Evolutionary conservation across 2,329 filamentous ascomycete species (phyloP).

Genomic region (Cytospora leucostoma): DNA sequence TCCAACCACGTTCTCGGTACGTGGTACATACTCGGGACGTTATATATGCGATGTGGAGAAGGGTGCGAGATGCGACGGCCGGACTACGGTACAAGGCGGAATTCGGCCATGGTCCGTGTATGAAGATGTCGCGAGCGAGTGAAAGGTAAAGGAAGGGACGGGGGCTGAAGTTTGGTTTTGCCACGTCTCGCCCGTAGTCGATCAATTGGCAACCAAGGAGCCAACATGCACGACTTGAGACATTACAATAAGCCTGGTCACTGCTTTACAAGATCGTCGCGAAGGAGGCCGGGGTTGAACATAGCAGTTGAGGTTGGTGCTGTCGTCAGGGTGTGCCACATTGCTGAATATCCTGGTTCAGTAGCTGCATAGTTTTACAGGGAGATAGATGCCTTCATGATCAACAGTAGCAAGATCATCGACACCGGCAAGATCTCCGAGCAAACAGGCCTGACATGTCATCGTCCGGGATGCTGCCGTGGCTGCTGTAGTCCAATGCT

Average conservation of each 20-base stretch:
- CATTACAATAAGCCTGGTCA: background rate
- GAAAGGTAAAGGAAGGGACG: slow-evolving; percentile 11
- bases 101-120: background rate
- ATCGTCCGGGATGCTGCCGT: slow-evolving; percentile 14
- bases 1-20: slow-evolving; percentile 13
- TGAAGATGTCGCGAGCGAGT: background rate
- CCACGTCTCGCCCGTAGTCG: slow-evolving; percentile 15
- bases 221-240: slow-evolving; percentile 12
- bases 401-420: background rate
- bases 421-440: background rate
- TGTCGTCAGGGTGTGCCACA: too few relatives aligned
- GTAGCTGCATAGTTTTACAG: background rate
- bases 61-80: slow-evolving; percentile 1
- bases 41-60: slow-evolving; percentile 8
- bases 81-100: background rate
- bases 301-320: background rate
- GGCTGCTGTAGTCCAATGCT: slow-evolving; percentile 4
- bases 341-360: background rate
- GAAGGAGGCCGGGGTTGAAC: background rate
- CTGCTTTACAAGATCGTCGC: background rate
- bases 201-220: slow-evolving; percentile 18
- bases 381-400: too few relatives aligned
- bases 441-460: background rate
- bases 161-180: slow-evolving; percentile 12
- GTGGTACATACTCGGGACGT: background rate